These are phyloP conservation scores for Phycomyces blakesleeanus DNA, from an alignment of 192 early-diverging fungal genomes.

Conservation along the genomic window DNA sequence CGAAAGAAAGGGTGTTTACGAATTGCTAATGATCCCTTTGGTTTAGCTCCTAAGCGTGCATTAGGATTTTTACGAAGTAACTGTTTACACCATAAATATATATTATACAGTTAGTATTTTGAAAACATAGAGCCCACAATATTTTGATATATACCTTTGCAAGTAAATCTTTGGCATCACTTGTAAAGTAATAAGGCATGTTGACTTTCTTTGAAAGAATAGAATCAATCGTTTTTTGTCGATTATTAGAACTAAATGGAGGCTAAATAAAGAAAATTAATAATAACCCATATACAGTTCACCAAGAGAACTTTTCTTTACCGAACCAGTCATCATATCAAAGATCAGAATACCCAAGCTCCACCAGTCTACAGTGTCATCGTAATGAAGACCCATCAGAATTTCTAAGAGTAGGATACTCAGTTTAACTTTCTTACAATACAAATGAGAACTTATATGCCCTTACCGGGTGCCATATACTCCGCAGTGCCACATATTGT, in stretches of 20 bases:
- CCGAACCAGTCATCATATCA: conserved; percentile 86
- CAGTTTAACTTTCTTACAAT: no score
- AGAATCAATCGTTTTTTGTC: conserved; percentile 77
- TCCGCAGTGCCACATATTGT: conserved; percentile 76
- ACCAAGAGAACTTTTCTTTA: conserved; percentile 55
- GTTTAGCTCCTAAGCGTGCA: conserved; percentile 44
- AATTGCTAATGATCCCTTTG: conserved; percentile 43
- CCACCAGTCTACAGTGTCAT: conserved; percentile 87
- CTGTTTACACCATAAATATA: conserved; percentile 55
- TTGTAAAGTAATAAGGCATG: conserved; percentile 75
- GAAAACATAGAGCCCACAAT: conserved; percentile 19
- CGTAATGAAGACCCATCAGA: conserved; percentile 57
- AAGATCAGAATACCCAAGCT: conserved; percentile 81
- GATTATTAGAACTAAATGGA: conserved; percentile 76
- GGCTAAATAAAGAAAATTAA: conserved; percentile 30
- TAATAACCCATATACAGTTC: conserved; percentile 9
- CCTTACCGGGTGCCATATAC: conserved; percentile 66
- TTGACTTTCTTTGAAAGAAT: conserved; percentile 78
- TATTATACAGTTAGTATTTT: conserved; percentile 32
- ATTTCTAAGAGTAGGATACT: conserved; percentile 34
- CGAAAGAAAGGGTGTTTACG: conserved; percentile 68
- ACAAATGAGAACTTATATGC: not conserved
- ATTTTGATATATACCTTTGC: conserved; percentile 51
- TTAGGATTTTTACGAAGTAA: conserved; percentile 50
- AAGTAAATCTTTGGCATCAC: conserved; percentile 73